Base-by-base conservation (phyloP, 1,139 yeast species). In the Chernovozyma aurita region DNA sequence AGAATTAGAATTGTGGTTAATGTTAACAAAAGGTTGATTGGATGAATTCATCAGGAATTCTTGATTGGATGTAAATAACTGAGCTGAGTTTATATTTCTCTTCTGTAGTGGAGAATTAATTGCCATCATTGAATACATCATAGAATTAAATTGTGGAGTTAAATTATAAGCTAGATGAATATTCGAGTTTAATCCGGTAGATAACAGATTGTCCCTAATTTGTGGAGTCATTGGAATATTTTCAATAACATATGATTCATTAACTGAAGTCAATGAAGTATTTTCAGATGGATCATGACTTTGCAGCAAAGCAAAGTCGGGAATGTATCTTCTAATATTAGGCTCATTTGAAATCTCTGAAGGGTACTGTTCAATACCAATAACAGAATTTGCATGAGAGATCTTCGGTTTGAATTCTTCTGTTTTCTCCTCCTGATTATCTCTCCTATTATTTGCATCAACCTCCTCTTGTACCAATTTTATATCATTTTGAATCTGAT, bases 121-220 rank as follows among this genome's bases (percentile, higher is more conserved):
- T 41, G 47, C 59, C 59, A 64, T 58, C 53, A 65, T 58, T 21
- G 68, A 58, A 46, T 64, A 59, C 71, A 68, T 66, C 55, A 66
- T 53, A 13, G 68, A 56, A 45, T 65, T 67, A 52, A 68, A 64
- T 41, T 64, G 72, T 3, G 75, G 73, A 12, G 73, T 68, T 42
- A 66, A 58, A 45, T 63, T 66, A 45, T 58, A 61, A 11, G 55
- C 48, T 37, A 52, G 42, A 35, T 42, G 40, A 18, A 40, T 33
- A 32, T 45, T 49, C 4, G 72, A 72, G 3, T 72, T 65, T 28
- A 63, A 50, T 2, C 70, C 70, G 11, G 59, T 58, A 15, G 59
- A 46, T 35, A 55, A 52, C 30, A 54, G 42, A 44, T 56, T 57
- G 15, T 65, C 70, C 38, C 58, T 63, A 28, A 42, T 46, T 40